Conservation (phyloP, 306 rosid species). For the Ziziphus jujuba region DNA sequence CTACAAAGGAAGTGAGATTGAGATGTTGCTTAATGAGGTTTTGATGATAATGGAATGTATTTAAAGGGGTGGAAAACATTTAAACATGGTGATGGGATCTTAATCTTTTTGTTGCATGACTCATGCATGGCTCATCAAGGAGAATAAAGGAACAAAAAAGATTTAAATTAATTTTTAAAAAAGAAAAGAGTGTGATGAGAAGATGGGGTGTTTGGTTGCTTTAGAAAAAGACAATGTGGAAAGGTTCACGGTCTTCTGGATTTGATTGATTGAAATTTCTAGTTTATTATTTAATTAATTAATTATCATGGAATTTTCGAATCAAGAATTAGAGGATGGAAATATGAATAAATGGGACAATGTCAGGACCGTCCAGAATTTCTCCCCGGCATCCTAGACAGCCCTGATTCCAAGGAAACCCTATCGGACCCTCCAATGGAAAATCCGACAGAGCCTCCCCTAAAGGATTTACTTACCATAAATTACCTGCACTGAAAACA, state of each 20-base stretch:
- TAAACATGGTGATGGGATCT: constrained; percentile 10
- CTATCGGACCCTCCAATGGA: too few relatives aligned
- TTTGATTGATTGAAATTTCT: too few relatives aligned
- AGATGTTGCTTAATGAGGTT: constrained; percentile 3
- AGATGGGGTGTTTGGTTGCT: constrained; percentile 43
- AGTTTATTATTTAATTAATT: too few relatives aligned
- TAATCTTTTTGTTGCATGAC: constrained; percentile 31
- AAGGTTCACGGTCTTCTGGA: constrained; percentile 3
- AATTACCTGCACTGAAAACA: too few relatives aligned
- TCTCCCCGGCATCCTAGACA: too few relatives aligned
- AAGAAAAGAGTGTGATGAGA: constrained; percentile 11
- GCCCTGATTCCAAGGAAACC: too few relatives aligned
- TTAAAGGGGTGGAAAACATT: constrained; percentile 21
- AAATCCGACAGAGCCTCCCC: too few relatives aligned
- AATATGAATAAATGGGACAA: too few relatives aligned
- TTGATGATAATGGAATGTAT: constrained; percentile 19
- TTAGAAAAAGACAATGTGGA: constrained; percentile 22
- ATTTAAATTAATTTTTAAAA: constrained; percentile 7
- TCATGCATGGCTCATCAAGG: constrained; percentile 38
- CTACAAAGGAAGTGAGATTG: constrained; percentile 7
- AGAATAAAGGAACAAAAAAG: constrained; percentile 23
- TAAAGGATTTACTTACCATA: too few relatives aligned
- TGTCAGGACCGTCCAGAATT: too few relatives aligned
- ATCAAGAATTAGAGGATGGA: too few relatives aligned
- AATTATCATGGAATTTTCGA: too few relatives aligned